Evolutionary conservation across 2,329 filamentous ascomycete genomes (phyloP), one percentile per base, ranked within the genome.

Genomic region (Arthrocladium fulminans): DNA sequence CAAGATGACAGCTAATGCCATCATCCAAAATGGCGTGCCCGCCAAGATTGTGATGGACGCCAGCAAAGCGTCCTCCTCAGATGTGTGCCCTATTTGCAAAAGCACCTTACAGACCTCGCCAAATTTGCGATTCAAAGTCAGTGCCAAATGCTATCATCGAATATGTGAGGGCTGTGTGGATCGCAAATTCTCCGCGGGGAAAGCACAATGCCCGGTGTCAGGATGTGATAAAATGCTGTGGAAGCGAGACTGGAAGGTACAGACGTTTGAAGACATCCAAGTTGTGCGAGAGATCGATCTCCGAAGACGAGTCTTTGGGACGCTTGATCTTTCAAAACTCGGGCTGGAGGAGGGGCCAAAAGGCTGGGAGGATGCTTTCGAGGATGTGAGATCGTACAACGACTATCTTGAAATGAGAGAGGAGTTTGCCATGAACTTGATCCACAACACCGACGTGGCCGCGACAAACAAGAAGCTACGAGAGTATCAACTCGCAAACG

Each of bases 121-220:
- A 52, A 84, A 88, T 70, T 89, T 98, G 79, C 79, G 84, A 56
- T 97, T 98, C 70, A 84, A 92, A 59, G 89, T 98, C 72, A 96
- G 97, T 66, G 88, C 90, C 7, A 88, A 94, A 74, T 98, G 92
- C 77, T 98, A 98, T 74, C 92, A 98, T 74, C 88, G 88, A 58
- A 97, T 98, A 87, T 98, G 92, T 74, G 84, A 88, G 65, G 89
- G 86, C 49, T 98, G 92, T 71, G 89, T 97, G 35, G 86, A 90
- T 67, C 85, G 90, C 48, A 86, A 97, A 60, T 98, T 97, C 75
- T 85, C 84, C 29, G 35, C 40, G 2, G 92, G 92, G 0, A 92
- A 92, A 0, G 87, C 88, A 48, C 86, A 88, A 53, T 98, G 94
- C 63, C 92, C 92, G 1, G 87, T 96, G 50, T 86, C 87, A 0